A percentile compares a stretch with the other conserved stretches of the same genome.
Conservation (phyloP, 306 rosid genomes). For the Mimosa pudica region DNA sequence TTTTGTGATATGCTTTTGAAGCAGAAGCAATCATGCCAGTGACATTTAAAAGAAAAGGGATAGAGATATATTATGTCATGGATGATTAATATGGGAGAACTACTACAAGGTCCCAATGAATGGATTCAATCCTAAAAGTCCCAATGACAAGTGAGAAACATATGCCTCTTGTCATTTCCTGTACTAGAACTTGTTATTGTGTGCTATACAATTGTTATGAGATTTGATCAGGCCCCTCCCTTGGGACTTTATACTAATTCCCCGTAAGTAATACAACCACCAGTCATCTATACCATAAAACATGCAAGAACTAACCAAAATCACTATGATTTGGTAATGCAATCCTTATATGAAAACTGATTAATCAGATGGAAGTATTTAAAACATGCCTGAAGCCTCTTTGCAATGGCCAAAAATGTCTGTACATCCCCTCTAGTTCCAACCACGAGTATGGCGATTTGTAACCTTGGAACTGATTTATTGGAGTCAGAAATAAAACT, state of each 20-base stretch:
- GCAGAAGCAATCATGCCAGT: background rate
- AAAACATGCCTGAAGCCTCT: conserved; percentile 76
- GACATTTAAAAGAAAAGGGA: background rate
- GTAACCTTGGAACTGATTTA: conserved; percentile 62
- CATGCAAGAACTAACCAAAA: conserved; percentile 1
- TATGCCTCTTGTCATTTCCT: too few species aligned
- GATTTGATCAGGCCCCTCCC: too few species aligned
- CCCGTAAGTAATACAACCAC: too few species aligned
- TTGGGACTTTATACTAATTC: too few species aligned
- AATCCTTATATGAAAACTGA: conserved; percentile 21
- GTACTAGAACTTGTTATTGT: too few species aligned
- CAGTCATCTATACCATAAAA: background rate
- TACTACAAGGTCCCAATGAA: too few species aligned
- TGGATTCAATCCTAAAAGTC: too few species aligned
- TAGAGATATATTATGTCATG: too few species aligned
- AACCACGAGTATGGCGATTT: conserved; percentile 80
- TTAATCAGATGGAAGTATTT: conserved; percentile 28
- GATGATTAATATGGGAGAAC: too few species aligned
- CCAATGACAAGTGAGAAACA: too few species aligned
- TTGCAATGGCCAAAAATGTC: conserved; percentile 81
- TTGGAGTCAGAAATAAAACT: conserved; percentile 40
- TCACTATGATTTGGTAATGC: conserved; percentile 11
- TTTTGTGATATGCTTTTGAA: background rate
- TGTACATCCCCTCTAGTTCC: conserved; percentile 97
- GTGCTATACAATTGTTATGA: too few species aligned